phyloP scores from a whole-genome alignment of 108 stramenopile species.

The Stephanodiscus triporus region DNA sequence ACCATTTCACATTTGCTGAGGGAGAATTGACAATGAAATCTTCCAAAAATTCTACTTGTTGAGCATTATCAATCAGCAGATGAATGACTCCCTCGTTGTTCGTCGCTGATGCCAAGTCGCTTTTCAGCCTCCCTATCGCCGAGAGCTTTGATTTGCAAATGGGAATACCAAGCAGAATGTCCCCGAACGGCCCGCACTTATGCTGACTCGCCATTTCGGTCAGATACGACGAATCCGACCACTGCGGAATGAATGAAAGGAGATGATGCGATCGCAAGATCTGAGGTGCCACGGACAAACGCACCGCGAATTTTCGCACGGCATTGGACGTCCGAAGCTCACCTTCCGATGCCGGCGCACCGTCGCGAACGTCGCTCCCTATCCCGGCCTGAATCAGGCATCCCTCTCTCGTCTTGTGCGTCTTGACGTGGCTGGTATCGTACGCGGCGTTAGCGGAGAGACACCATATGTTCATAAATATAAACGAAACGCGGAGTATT shows the following conservation, averaged over 20 bases:
- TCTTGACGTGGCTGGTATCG: slow-evolving; percentile 32
- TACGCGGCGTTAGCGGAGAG: neutral
- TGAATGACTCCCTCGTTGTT: slow-evolving; percentile 22
- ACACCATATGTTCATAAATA: no score
- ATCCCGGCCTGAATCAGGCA: slow-evolving; percentile 34
- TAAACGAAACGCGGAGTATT: no score
- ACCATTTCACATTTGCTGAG: neutral
- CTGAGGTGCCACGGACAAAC: neutral
- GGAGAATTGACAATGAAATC: slow-evolving; percentile 4
- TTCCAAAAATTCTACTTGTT: slow-evolving; percentile 24
- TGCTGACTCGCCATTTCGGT: slow-evolving; percentile 11
- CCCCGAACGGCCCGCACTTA: slow-evolving; percentile 17
- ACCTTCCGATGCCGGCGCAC: neutral
- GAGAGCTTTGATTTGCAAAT: slow-evolving; percentile 35
- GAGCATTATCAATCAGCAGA: slow-evolving; percentile 29
- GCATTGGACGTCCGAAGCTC: neutral
- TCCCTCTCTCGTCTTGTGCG: slow-evolving; percentile 48
- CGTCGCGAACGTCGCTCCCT: neutral
- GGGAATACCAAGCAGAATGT: slow-evolving; percentile 37
- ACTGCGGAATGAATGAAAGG: slow-evolving; percentile 1
- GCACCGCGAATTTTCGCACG: neutral
- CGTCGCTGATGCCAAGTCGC: slow-evolving; percentile 20
- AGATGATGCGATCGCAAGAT: neutral
- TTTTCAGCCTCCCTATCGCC: slow-evolving; percentile 5
- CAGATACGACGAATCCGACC: slow-evolving; percentile 47